phyloP scores from a whole-genome alignment of 495 filamentous ascomycete species.

The Patellaria atrata region DNA sequence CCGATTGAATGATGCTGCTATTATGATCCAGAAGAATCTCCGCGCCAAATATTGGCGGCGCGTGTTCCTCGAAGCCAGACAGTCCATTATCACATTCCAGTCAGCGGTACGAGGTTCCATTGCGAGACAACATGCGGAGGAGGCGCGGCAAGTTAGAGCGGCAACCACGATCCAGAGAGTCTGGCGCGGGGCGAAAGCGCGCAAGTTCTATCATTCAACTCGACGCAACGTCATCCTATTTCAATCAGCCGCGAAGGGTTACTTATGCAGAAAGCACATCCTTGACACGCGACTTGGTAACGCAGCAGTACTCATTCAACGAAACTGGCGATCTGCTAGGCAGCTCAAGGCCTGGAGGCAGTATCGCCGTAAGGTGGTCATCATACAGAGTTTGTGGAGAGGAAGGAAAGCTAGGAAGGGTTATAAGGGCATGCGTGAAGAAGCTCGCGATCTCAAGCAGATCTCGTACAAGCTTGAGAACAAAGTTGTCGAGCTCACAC shows the following conservation, averaged over 20 bases:
- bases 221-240: constrained; percentile 71
- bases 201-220: constrained; percentile 59
- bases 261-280: constrained; percentile 71
- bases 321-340: constrained; percentile 68
- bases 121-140: constrained; percentile 62
- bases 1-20: constrained; percentile 81
- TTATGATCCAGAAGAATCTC: constrained; percentile 99
- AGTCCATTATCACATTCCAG: constrained; percentile 68
- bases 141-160: constrained; percentile 68
- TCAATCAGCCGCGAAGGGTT: constrained; percentile 83
- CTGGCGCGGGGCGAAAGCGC: constrained; percentile 82
- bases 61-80: constrained; percentile 75
- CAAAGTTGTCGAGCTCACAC: constrained; percentile 96
- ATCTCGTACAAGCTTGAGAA: constrained; percentile 99
- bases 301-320: constrained; percentile 79
- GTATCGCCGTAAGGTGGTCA: constrained; percentile 75
- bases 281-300: constrained; percentile 89
- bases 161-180: constrained; percentile 89
- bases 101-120: constrained; percentile 56
- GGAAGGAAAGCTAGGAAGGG: constrained; percentile 64
- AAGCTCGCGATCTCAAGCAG: constrained; percentile 93
- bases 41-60: constrained; percentile 88
- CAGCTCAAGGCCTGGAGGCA: constrained; percentile 71
- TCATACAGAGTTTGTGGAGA: constrained; percentile 89
- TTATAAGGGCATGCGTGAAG: constrained; percentile 84